These are phyloP conservation scores for Rhodomyrtus psidioides DNA, from an alignment of 441 rosid genomes.

Conservation along the genomic window DNA sequence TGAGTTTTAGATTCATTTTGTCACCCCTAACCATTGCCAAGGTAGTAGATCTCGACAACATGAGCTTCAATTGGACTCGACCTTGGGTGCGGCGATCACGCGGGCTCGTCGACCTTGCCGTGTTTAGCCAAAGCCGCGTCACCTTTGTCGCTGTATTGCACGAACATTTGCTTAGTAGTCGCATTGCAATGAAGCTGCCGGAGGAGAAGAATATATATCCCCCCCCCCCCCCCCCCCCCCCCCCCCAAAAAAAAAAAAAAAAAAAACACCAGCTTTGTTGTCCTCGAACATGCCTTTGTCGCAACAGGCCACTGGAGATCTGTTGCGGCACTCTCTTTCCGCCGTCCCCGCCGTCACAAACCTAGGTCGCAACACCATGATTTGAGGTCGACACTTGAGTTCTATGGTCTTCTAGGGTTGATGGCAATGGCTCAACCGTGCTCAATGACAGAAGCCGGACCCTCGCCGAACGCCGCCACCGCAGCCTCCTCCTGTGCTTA, in stretches of 20 bases:
- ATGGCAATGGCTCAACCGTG: neutral
- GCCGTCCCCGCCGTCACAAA: neutral
- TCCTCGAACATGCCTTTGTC: neutral
- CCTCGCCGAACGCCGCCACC: rapidly evolving
- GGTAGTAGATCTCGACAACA: rapidly evolving
- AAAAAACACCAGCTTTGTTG: neutral
- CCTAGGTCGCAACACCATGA: neutral
- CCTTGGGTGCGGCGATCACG: neutral
- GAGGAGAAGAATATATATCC: too few species aligned
- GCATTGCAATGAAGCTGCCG: rapidly evolving
- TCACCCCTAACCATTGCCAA: neutral
- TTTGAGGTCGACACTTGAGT: rapidly evolving
- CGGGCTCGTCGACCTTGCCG: neutral
- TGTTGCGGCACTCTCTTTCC: rapidly evolving
- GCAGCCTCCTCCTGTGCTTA: rapidly evolving
- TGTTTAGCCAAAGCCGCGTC: neutral
- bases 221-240: too few species aligned
- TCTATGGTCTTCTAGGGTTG: neutral
- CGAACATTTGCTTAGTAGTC: rapidly evolving
- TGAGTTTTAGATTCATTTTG: too few species aligned
- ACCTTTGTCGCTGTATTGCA: neutral
- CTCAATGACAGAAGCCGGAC: neutral
- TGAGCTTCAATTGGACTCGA: neutral
- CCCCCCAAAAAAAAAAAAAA: too few species aligned
- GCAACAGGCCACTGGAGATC: neutral